These are phyloP conservation scores for Calonectria pteridis DNA, from an alignment of 2,329 filamentous ascomycete genomes.

Conservation along the genomic window DNA sequence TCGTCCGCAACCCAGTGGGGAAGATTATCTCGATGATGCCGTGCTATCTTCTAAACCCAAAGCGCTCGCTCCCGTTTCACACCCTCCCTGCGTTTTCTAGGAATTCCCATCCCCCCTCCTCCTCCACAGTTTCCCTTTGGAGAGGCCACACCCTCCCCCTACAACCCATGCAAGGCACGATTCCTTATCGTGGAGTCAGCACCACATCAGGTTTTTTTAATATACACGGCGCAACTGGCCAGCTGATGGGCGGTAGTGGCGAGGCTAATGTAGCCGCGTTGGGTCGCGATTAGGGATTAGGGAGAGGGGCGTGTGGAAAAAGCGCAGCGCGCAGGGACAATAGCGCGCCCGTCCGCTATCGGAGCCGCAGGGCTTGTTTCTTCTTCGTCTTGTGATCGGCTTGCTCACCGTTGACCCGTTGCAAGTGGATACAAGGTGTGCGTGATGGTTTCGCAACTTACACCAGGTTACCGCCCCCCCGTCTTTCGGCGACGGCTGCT, in stretches of 20 bases:
- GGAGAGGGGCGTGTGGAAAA: not conserved
- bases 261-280: constrained; percentile 14
- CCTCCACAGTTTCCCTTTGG: not conserved
- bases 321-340: not conserved
- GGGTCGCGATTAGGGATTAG: not conserved
- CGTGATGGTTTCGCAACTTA: constrained; percentile 12
- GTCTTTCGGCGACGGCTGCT: constrained; percentile 19
- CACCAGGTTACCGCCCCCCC: constrained; percentile 23
- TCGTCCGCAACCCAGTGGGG: not conserved
- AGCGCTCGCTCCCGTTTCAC: not conserved
- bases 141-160: not conserved
- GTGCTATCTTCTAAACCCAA: not conserved
- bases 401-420: constrained; percentile 28
- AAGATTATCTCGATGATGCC: constrained; percentile 1
- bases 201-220: constrained; percentile 22
- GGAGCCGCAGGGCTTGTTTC: constrained; percentile 13
- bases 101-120: not conserved
- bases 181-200: constrained; percentile 19
- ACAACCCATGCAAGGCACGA: constrained; percentile 24
- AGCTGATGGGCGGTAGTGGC: constrained; percentile 10
- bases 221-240: constrained; percentile 18
- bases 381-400: constrained; percentile 24
- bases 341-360: constrained; percentile 22
- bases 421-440: constrained; percentile 26
- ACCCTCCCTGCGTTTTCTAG: not conserved